Base-by-base conservation (phyloP, 2,329 filamentous ascomycete species). In the Penicillium concentricum region DNA sequence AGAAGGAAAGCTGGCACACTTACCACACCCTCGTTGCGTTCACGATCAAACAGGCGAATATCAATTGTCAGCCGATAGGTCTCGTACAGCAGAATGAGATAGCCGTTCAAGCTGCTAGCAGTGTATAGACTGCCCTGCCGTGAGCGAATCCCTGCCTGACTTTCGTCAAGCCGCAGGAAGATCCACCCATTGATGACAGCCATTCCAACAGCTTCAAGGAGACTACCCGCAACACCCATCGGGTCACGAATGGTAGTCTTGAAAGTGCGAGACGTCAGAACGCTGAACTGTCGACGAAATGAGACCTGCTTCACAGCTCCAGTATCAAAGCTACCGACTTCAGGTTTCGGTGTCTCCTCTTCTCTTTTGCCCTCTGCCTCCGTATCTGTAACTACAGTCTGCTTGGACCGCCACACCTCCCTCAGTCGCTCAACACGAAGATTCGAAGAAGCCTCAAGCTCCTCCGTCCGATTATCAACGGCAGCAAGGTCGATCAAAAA, bases 201-300 rank as follows among this genome's bases (percentile, higher is more conserved):
- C 86, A 92, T 91, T 1, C 82, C 76, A 7, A 89, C 76, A 0
- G 88, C 87, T 69, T 92, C 88, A 3, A 89, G 67, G 3, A 92
- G 76, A 54, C 87, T 87, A 0, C 88, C 87, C 15, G 84, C 78
- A 79, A 92, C 87, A 3, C 89, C 89, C 75, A 92, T 84, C 0
- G 89, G 88, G 65, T 93, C 89, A n/a, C 89, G 82, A 54, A 87
- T 84, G 0, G 89, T 92, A 2, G 87, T 86, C 49, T 86, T 85
- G 66, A 90, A 82, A 0, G 87, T 90, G 13, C 89, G 81, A 28
- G 83, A 78, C 0, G 88, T 91, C 20, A 92, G 74, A 2, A 92
- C 87, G 2, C 73, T 74, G 5, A 87, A 74, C 65, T 92, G 88
- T 42, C 85, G 84, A 20, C 79, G 60, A 58, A 90, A 85, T 0